Base-by-base conservation (phyloP, 2,329 filamentous ascomycete species). In the Aaosphaeria arxii region DNA sequence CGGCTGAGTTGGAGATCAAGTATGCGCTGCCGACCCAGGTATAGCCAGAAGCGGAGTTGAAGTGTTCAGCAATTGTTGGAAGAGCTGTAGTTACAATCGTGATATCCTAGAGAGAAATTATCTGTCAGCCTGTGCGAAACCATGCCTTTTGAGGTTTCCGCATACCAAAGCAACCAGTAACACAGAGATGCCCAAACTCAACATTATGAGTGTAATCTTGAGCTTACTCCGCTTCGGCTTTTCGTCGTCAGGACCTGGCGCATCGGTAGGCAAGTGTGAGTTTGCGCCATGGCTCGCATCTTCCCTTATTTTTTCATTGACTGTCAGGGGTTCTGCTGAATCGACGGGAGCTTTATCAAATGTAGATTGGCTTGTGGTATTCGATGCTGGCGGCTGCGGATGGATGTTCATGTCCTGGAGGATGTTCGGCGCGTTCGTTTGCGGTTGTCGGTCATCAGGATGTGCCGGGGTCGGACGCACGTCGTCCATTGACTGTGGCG, bases 11-110 rank as follows among this genome's bases (percentile, higher is more conserved):
- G 38, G 73, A 74, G 17, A 81, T 71, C 1, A 78, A 59, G 51
- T 79, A 81, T 6, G 77, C 74, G 28, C 71, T 73, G 11, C 78
- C 78, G 32, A 82, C 75, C 79, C 79, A 82, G 5, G 73, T 75
- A 52, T 80, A 80, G 17, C 76, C 77, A 9, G 71, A 62, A 4
- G 72, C 67, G 5, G 76, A 77, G 13, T 78, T 65, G 57, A 82
- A 80, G 32, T 79, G 67, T 51, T 76, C 72, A 11, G 75, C 74
- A 45, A 85, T 85, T 1, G 81, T 83, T 0, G 83, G 82, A 0
- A 85, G 69, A 2, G 82, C 81, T 4, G 83, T 85, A 0, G 82
- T 80, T 45, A 85, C 74, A 53, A 85, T 85, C 0, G 82, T 83
- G 63, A 83, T 81, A 57, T 85, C 82, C 33, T 36, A 4, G 33